phyloP scores from a whole-genome alignment of 2,329 filamentous ascomycete species.

The Alternaria rosae region DNA sequence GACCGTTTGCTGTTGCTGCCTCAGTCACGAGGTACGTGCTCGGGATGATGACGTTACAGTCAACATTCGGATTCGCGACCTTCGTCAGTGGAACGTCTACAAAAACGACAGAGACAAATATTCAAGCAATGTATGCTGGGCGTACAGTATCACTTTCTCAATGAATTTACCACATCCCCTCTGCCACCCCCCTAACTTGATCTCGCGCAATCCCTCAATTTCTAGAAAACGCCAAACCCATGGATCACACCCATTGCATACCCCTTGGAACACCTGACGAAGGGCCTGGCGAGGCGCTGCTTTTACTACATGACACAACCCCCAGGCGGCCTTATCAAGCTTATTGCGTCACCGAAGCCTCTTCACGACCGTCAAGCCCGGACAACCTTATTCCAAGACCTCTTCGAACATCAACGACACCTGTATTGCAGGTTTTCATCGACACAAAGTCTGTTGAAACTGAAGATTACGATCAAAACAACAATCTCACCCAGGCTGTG shows the following conservation, averaged over 20 bases:
- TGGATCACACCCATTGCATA: neutral
- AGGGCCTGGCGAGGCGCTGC: constrained; percentile 5
- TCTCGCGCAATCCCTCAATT: neutral
- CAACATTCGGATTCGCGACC: neutral
- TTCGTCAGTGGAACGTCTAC: constrained; percentile 3
- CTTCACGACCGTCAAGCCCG: constrained; percentile 26
- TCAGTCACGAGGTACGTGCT: neutral
- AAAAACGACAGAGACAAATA: neutral
- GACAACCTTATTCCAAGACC: constrained; percentile 16
- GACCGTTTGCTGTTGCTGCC: neutral
- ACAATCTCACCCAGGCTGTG: neutral
- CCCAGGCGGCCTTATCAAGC: constrained; percentile 23
- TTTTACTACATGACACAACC: neutral
- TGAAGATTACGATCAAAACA: neutral
- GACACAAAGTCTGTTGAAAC: neutral
- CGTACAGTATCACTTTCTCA: constrained; percentile 2
- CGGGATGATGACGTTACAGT: neutral
- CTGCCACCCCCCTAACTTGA: neutral
- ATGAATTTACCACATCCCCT: neutral
- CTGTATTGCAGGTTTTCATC: neutral
- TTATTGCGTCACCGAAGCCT: constrained; percentile 29
- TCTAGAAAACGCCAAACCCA: neutral
- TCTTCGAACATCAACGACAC: neutral
- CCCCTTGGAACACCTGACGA: neutral
- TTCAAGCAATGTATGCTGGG: neutral